phyloP scores from a whole-genome alignment of 306 rosid species.

The Abrus precatorius region DNA sequence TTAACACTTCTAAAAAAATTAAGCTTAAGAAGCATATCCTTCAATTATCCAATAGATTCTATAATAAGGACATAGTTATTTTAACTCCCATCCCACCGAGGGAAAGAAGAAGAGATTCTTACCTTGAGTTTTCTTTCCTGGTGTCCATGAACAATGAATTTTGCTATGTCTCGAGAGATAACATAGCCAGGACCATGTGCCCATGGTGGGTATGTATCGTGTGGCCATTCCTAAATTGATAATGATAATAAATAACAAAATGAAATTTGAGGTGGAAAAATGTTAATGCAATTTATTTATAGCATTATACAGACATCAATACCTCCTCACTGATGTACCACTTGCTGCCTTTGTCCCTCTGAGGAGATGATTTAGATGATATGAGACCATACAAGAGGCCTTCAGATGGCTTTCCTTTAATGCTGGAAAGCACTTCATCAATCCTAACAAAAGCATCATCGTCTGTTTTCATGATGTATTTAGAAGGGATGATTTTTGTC shows the following conservation, averaged over 20 bases:
- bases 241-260: slow-evolving; percentile 26
- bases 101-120: slow-evolving; percentile 39
- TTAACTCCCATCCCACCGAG: neutral
- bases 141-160: slow-evolving; percentile 74
- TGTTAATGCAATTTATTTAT: neutral
- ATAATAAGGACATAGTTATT: neutral
- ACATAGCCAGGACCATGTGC: slow-evolving; percentile 98
- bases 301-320: slow-evolving; percentile 41
- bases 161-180: slow-evolving; percentile 88
- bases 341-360: slow-evolving; percentile 82
- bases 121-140: slow-evolving; percentile 78
- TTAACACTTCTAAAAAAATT: neutral
- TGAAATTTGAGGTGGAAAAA: slow-evolving; percentile 16
- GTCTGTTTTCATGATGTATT: slow-evolving; percentile 93
- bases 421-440: slow-evolving; percentile 83
- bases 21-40: neutral
- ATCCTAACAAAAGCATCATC: slow-evolving; percentile 95
- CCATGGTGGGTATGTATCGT: slow-evolving; percentile 88
- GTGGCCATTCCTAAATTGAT: slow-evolving; percentile 83
- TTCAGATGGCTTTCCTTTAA: slow-evolving; percentile 69
- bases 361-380: slow-evolving; percentile 83
- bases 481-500: slow-evolving; percentile 81
- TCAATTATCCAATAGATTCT: slow-evolving; percentile 24
- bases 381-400: slow-evolving; percentile 86
- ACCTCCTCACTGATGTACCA: slow-evolving; percentile 89